These are phyloP conservation scores for Aspergillus fructus DNA, from an alignment of 2,329 filamentous ascomycete genomes.

Conservation along the genomic window DNA sequence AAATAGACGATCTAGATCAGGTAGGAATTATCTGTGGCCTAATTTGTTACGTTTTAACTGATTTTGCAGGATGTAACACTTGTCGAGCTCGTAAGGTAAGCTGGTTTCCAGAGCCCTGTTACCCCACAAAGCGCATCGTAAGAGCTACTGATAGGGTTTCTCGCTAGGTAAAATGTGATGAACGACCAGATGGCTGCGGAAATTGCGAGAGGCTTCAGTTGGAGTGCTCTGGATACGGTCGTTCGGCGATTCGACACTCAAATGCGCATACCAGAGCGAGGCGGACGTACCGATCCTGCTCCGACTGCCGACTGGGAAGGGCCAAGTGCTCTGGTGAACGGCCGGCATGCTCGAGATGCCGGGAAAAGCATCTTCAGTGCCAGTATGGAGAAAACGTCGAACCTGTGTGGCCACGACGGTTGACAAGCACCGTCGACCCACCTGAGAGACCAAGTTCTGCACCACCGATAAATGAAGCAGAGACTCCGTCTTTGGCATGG, in stretches of 20 bases:
- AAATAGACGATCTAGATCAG: constrained; percentile 3
- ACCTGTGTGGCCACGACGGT: constrained; percentile 1
- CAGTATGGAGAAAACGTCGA: constrained; percentile 1
- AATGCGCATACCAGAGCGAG: neutral
- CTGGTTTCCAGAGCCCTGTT: neutral
- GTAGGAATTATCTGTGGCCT: neutral
- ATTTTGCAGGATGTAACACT: constrained; percentile 4
- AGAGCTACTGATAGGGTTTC: neutral
- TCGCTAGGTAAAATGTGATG: constrained; percentile 10
- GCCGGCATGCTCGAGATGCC: neutral
- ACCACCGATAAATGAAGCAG: neutral
- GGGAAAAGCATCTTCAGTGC: neutral
- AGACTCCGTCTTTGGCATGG: neutral
- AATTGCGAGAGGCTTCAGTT: constrained; percentile 8
- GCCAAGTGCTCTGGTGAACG: constrained; percentile 8
- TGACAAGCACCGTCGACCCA: neutral
- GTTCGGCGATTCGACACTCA: neutral
- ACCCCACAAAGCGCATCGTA: neutral
- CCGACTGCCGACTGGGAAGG: constrained; percentile 1
- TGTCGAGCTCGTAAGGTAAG: constrained; percentile 10
- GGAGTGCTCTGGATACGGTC: neutral
- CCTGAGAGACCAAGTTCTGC: neutral
- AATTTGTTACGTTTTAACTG: neutral
- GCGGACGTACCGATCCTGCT: constrained; percentile 6
- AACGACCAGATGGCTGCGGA: constrained; percentile 1